These are phyloP conservation scores for Penicillium mononematosum DNA, from an alignment of 495 filamentous ascomycete genomes.

Conservation along the genomic window DNA sequence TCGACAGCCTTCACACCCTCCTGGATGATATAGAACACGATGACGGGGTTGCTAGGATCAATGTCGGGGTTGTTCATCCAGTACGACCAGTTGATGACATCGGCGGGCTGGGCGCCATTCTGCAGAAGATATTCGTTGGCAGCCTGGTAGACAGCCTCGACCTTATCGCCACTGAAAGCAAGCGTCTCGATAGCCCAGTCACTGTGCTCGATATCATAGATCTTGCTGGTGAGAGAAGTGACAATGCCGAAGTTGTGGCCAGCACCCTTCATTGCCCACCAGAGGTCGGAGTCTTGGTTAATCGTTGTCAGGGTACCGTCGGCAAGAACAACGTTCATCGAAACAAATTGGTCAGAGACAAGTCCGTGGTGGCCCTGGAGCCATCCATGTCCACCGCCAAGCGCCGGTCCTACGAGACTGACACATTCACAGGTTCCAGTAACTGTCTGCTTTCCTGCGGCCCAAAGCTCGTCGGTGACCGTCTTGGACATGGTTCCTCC, in stretches of 20 bases:
- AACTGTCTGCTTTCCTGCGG: constrained; percentile 32
- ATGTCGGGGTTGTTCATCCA: constrained; percentile 43
- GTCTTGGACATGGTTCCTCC: constrained; percentile 46
- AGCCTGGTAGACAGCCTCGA: constrained; percentile 48
- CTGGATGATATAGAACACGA: constrained; percentile 52
- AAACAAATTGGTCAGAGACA: constrained; percentile 56
- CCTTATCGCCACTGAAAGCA: constrained; percentile 48
- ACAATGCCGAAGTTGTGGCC: constrained; percentile 66
- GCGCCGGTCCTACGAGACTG: constrained; percentile 51
- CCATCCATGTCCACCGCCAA: constrained; percentile 63
- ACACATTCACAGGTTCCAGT: constrained; percentile 59
- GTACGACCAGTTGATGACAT: constrained; percentile 52
- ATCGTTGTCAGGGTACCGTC: constrained; percentile 43
- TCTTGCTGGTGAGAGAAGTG: constrained; percentile 44
- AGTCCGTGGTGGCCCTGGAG: constrained; percentile 60
- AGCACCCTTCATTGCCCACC: constrained; percentile 57
- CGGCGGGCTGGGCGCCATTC: constrained; percentile 39
- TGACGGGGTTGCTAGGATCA: constrained; percentile 47
- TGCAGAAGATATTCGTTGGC: constrained; percentile 43
- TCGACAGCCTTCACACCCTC: constrained; percentile 46
- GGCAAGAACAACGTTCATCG: constrained; percentile 55
- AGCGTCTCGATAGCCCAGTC: constrained; percentile 47
- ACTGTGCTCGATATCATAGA: constrained; percentile 42
- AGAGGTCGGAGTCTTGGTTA: constrained; percentile 48
- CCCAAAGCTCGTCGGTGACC: constrained; percentile 34